Evolutionary conservation across 148 eudicot genomes (phyloP).

Genomic region (Dysphania ambrosioides): DNA sequence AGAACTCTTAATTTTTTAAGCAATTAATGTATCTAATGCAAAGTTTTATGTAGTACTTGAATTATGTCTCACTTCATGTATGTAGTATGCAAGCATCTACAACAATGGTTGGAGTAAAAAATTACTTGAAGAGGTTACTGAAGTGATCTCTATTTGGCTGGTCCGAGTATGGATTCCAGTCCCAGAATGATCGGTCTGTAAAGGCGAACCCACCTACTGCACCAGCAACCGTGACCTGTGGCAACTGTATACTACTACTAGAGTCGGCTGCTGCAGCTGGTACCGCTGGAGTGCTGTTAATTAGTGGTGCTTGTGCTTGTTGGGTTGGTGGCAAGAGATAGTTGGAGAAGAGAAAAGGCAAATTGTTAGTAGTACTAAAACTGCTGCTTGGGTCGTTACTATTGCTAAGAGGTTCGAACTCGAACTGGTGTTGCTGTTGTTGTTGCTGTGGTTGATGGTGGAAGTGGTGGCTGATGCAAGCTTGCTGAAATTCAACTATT

Average conservation of each 20-base stretch:
- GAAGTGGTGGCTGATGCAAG: conserved; percentile 32
- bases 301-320: conserved; percentile 11
- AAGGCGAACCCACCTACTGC: conserved; percentile 22
- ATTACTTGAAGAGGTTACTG: conserved; percentile 65
- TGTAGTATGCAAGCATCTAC: conserved; percentile 11
- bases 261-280: conserved; percentile 14
- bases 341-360: conserved; percentile 30
- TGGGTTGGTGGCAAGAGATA: conserved; percentile 27
- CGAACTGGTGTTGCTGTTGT: conserved; percentile 31
- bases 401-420: conserved; percentile 25
- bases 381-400: conserved; percentile 10
- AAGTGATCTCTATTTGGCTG: conserved; percentile 49
- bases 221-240: conserved; percentile 17
- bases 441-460: conserved; percentile 28
- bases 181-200: conserved; percentile 56
- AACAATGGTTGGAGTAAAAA: conserved; percentile 2
- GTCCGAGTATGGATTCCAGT: conserved; percentile 54
- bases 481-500: conserved; percentile 53
- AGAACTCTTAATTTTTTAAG: neutral
- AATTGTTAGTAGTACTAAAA: conserved; percentile 17
- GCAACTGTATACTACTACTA: conserved; percentile 9
- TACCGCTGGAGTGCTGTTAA: conserved; percentile 1
- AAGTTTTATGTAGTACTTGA: too few species aligned
- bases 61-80: neutral
- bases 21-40: neutral